Percentiles rank a stretch among this genome's conserved stretches.
Evolutionary conservation across 805 yeast species (phyloP).

Genomic region (Sugiyamaella marilandica): DNA sequence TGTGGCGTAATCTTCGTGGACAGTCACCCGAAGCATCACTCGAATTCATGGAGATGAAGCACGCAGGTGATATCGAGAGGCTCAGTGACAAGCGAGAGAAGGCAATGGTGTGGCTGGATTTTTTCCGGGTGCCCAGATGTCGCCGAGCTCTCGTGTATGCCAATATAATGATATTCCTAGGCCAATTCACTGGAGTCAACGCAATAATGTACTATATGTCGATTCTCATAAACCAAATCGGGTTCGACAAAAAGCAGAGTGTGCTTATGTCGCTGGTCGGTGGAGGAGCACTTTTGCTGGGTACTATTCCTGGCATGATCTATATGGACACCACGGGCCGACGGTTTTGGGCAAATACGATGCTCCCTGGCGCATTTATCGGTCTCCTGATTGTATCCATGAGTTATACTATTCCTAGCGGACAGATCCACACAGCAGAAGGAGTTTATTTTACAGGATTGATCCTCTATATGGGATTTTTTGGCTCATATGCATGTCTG

Average conservation of each 20-base stretch:
- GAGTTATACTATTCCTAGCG: conserved; percentile 44
- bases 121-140: conserved; percentile 52
- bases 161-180: conserved; percentile 44
- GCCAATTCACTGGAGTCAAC: conserved; percentile 65
- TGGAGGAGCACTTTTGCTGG: conserved; percentile 57
- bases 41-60: conserved; percentile 16
- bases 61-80: conserved; percentile 8
- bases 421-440: conserved; percentile 44
- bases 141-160: conserved; percentile 59
- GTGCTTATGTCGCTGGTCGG: conserved; percentile 68
- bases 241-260: conserved; percentile 46
- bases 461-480: conserved; percentile 59
- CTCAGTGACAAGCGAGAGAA: conserved; percentile 34
- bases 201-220: conserved; percentile 64
- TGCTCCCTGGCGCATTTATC: conserved; percentile 49
- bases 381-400: conserved; percentile 59
- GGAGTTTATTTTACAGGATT: conserved; percentile 61
- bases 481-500: conserved; percentile 60
- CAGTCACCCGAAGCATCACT: conserved; percentile 40
- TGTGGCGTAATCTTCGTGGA: conserved; percentile 55
- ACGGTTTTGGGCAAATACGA: conserved; percentile 61
- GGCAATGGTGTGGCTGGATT: conserved; percentile 44
- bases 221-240: conserved; percentile 50
- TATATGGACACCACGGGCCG: conserved; percentile 32
- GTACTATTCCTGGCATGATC: conserved; percentile 60